A percentile compares a stretch with the other conserved stretches of the same genome.
These are phyloP conservation scores for Candida sithepensis DNA, from an alignment of 805 yeast species.

Conservation along the genomic window DNA sequence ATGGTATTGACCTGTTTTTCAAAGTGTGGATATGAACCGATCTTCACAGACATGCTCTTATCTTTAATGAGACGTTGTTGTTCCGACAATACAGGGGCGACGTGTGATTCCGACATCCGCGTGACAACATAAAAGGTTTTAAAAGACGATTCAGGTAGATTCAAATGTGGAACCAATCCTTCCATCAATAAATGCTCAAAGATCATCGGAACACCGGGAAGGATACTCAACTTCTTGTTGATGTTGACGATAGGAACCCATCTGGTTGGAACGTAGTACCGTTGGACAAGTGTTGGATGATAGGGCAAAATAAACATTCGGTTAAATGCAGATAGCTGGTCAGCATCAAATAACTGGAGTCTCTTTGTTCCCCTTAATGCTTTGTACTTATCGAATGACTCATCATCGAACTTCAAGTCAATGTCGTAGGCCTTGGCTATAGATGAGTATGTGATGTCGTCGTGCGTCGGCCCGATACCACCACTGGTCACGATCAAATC, in stretches of 20 bases:
- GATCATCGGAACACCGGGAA: slow-evolving; percentile 83
- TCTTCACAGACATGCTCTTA: slow-evolving; percentile 45
- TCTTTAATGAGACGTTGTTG: slow-evolving; percentile 43
- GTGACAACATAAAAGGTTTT: slow-evolving; percentile 62
- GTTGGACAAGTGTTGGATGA: slow-evolving; percentile 33
- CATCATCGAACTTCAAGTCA: slow-evolving; percentile 48
- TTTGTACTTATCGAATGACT: slow-evolving; percentile 60
- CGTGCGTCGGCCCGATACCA: slow-evolving; percentile 86
- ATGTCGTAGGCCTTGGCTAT: slow-evolving; percentile 63
- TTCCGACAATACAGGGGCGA: slow-evolving; percentile 59
- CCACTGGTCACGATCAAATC: slow-evolving; percentile 72
- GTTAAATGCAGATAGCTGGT: slow-evolving; percentile 57
- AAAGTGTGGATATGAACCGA: slow-evolving; percentile 86
- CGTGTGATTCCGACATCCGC: slow-evolving; percentile 52
- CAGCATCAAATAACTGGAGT: slow-evolving; percentile 31
- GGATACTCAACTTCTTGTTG: slow-evolving; percentile 59
- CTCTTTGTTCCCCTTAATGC: slow-evolving; percentile 35
- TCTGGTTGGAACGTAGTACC: slow-evolving; percentile 46
- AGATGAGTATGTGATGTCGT: slow-evolving; percentile 78
- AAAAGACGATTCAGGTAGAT: slow-evolving; percentile 32
- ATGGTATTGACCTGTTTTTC: slow-evolving; percentile 62
- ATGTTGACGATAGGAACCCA: slow-evolving; percentile 87
- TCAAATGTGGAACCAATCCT: slow-evolving; percentile 37
- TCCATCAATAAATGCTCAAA: slow-evolving; percentile 51
- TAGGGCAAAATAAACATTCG: slow-evolving; percentile 79